Evolutionary conservation across 192 early-diverging fungal genomes (phyloP).

Genomic region (Coemansia sp.): DNA sequence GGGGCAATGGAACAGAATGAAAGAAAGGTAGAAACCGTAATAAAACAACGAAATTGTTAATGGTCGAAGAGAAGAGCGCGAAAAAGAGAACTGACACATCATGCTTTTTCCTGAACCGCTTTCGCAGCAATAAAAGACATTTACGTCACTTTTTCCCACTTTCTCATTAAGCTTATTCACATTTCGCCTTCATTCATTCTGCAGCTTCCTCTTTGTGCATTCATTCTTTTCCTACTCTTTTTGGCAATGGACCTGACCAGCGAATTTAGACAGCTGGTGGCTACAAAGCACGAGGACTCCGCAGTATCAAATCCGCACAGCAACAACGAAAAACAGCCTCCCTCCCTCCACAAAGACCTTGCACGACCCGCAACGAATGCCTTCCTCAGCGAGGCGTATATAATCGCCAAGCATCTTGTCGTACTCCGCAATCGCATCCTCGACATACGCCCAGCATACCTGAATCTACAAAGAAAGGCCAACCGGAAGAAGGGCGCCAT

Average conservation of each 20-base stretch:
- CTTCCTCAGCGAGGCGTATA: constrained; percentile 60
- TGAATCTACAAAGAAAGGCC: constrained; percentile 34
- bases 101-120: neutral
- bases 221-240: neutral
- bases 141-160: neutral
- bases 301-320: neutral
- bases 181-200: too few relatives aligned
- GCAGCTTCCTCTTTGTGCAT: neutral
- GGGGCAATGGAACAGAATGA: too few relatives aligned
- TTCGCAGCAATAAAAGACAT: too few relatives aligned
- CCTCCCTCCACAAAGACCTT: constrained; percentile 28
- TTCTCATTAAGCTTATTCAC: neutral
- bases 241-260: constrained; percentile 33
- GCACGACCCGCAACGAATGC: constrained; percentile 36
- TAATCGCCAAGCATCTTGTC: constrained; percentile 58
- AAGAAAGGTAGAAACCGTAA: too few relatives aligned
- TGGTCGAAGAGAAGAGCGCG: too few relatives aligned
- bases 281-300: neutral
- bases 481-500: constrained; percentile 4
- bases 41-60: too few relatives aligned
- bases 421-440: constrained; percentile 56
- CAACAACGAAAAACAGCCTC: constrained; percentile 15
- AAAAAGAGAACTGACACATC: too few relatives aligned
- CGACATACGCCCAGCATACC: constrained; percentile 57
- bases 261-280: constrained; percentile 31